Conservation (phyloP, 1,139 yeast genomes). For the Nakaseomyces delphensis region DNA sequence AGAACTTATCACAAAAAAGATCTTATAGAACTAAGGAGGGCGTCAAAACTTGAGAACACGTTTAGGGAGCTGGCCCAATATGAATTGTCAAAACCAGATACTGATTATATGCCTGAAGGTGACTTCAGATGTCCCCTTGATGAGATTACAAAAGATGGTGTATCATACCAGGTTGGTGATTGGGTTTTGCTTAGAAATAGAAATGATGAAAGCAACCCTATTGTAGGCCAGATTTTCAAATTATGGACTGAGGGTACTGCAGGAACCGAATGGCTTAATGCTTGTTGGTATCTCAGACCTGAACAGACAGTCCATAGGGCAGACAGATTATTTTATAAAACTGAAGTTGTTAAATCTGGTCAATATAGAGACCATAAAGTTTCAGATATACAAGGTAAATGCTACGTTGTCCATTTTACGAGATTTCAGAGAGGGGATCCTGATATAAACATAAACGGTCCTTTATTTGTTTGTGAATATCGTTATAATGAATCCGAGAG, state of each 20-base stretch:
- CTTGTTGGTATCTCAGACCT: conserved; percentile 96
- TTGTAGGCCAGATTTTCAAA: conserved; percentile 86
- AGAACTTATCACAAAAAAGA: conserved; percentile 56
- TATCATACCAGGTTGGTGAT: conserved; percentile 77
- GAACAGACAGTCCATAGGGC: conserved; percentile 94
- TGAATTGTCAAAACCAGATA: conserved; percentile 75
- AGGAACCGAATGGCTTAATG: conserved; percentile 81
- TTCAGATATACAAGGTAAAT: conserved; percentile 82
- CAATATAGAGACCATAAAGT: conserved; percentile 91
- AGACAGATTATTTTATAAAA: conserved; percentile 80
- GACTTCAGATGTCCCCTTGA: conserved; percentile 74
- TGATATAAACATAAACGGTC: conserved; percentile 67
- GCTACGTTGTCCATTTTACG: conserved; percentile 90
- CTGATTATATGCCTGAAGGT: conserved; percentile 63
- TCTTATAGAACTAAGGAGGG: conserved; percentile 48
- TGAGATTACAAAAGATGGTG: conserved; percentile 61
- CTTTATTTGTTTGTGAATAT: conserved; percentile 88
- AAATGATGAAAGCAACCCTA: conserved; percentile 81
- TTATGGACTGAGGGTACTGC: conserved; percentile 74
- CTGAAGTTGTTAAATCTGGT: conserved; percentile 94
- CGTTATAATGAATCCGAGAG: conserved; percentile 88
- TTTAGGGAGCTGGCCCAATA: conserved; percentile 54
- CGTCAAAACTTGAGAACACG: conserved; percentile 51
- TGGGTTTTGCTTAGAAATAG: conserved; percentile 87
- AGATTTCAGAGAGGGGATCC: conserved; percentile 94